phyloP scores from a whole-genome alignment of 2,329 filamentous ascomycete species.

The Zymoseptoria tritici region DNA sequence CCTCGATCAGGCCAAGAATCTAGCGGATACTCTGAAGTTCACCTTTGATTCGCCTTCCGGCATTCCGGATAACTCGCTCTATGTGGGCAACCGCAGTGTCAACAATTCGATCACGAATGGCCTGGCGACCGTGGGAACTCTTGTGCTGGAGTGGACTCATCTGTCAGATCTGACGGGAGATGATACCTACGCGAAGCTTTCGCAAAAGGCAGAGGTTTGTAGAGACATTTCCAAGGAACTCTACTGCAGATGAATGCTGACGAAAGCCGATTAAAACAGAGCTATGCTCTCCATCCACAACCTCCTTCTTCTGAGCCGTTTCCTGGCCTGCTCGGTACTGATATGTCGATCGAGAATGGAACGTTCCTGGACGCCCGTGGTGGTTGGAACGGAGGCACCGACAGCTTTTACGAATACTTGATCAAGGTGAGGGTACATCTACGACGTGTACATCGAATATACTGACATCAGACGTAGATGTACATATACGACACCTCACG shows the following conservation, averaged over 20 bases:
- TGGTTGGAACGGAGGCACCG: constrained; percentile 69
- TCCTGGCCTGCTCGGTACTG: constrained; percentile 65
- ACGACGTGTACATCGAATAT: too few species aligned
- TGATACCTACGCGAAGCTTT: constrained; percentile 56
- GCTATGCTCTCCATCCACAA: constrained; percentile 60
- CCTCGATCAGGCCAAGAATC: constrained; percentile 57
- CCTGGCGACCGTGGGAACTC: constrained; percentile 67
- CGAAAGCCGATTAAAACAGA: constrained; percentile 16
- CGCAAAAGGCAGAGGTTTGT: constrained; percentile 48
- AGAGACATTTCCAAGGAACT: background rate
- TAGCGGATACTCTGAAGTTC: constrained; percentile 67
- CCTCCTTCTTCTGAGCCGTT: constrained; percentile 61
- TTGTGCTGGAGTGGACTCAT: constrained; percentile 78
- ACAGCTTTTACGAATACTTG: constrained; percentile 83
- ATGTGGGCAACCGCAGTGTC: constrained; percentile 44
- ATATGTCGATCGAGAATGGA: constrained; percentile 58
- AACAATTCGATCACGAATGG: constrained; percentile 55
- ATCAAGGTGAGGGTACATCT: constrained; percentile 65
- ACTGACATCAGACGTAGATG: constrained; percentile 44
- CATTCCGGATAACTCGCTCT: constrained; percentile 63
- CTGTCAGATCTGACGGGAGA: constrained; percentile 69
- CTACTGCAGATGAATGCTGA: background rate
- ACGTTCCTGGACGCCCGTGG: constrained; percentile 59
- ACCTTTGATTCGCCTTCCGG: constrained; percentile 72
- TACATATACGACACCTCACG: constrained; percentile 65